phyloP scores from a whole-genome alignment of 208 protist species.

The Acanthamoeba sp. region DNA sequence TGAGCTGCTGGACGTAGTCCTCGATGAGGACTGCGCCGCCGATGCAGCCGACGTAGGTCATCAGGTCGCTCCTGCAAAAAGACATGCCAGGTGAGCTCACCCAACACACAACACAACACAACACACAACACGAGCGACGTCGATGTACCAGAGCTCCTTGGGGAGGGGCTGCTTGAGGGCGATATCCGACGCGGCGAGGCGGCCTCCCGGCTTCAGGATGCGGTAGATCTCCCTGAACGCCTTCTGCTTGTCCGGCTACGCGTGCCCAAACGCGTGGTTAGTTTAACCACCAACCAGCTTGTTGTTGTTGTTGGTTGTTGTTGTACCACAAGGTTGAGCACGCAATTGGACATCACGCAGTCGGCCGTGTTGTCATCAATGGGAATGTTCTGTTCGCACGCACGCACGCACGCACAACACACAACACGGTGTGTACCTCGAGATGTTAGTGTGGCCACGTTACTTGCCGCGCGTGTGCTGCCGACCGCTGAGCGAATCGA shows the following conservation, averaged over 20 bases:
- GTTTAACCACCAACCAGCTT: too few species aligned
- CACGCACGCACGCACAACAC: too few species aligned
- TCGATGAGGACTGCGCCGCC: slow-evolving; percentile 19
- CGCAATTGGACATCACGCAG: slow-evolving; percentile 41
- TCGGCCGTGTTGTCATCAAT: slow-evolving; percentile 24
- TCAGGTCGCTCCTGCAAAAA: not conserved
- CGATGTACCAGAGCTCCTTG: slow-evolving; percentile 14
- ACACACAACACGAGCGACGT: too few species aligned
- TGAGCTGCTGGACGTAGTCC: slow-evolving; percentile 15
- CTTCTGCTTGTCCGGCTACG: slow-evolving; percentile 24
- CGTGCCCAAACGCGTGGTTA: too few species aligned
- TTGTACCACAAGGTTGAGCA: slow-evolving; percentile 10
- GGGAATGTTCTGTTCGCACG: slow-evolving; percentile 53
- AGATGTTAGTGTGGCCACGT: too few species aligned
- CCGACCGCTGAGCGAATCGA: not conserved
- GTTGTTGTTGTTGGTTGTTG: not conserved
- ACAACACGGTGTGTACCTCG: too few species aligned
- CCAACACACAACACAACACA: too few species aligned
- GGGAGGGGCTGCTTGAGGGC: slow-evolving; percentile 32
- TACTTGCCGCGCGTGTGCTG: not conserved
- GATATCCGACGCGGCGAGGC: slow-evolving; percentile 2
- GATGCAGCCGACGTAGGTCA: slow-evolving; percentile 27
- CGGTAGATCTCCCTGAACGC: slow-evolving; percentile 2
- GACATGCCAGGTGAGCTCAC: too few species aligned
- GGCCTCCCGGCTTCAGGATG: not conserved